Conservation (phyloP, 768 basidiomycete genomes). For the Hygrophoropsis aurantiaca region DNA sequence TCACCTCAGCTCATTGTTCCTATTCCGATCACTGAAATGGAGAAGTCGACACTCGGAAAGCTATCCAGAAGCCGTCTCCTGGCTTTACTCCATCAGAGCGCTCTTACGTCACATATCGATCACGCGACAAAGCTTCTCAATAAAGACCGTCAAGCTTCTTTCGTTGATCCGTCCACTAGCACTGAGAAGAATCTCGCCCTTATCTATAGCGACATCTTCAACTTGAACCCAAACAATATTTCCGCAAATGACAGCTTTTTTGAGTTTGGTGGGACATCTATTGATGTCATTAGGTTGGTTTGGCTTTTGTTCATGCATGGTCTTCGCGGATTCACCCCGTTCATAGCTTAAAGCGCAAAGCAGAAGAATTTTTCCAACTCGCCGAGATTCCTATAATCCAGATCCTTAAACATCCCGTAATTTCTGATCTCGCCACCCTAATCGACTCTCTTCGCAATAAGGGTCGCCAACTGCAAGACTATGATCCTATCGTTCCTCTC, state of each 20-base stretch:
- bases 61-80: slow-evolving; percentile 37
- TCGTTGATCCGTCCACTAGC: slow-evolving; percentile 15
- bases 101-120: slow-evolving; percentile 21
- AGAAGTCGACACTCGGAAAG: slow-evolving; percentile 43
- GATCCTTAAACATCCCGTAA: slow-evolving; percentile 31
- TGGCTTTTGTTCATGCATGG: not conserved
- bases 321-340: not conserved
- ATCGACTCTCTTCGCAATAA: slow-evolving; percentile 21
- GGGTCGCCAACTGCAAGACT: slow-evolving; percentile 14
- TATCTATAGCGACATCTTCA: slow-evolving; percentile 27
- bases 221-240: slow-evolving; percentile 17
- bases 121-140: slow-evolving; percentile 18
- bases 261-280: slow-evolving; percentile 39
- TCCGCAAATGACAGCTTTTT: slow-evolving; percentile 35
- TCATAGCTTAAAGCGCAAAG: slow-evolving; percentile 15
- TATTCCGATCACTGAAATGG: slow-evolving; percentile 36
- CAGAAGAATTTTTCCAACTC: slow-evolving; percentile 21
- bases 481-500: slow-evolving; percentile 40
- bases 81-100: slow-evolving; percentile 30
- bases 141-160: slow-evolving; percentile 14
- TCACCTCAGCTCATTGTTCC: slow-evolving; percentile 39
- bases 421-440: slow-evolving; percentile 29
- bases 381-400: slow-evolving; percentile 34
- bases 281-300: slow-evolving; percentile 27
- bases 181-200: slow-evolving; percentile 26